A percentile compares a stretch with the other conserved stretches of the same genome.
phyloP scores from a whole-genome alignment of 1,139 yeast genomes.

The Wickerhamomyces sp. region DNA sequence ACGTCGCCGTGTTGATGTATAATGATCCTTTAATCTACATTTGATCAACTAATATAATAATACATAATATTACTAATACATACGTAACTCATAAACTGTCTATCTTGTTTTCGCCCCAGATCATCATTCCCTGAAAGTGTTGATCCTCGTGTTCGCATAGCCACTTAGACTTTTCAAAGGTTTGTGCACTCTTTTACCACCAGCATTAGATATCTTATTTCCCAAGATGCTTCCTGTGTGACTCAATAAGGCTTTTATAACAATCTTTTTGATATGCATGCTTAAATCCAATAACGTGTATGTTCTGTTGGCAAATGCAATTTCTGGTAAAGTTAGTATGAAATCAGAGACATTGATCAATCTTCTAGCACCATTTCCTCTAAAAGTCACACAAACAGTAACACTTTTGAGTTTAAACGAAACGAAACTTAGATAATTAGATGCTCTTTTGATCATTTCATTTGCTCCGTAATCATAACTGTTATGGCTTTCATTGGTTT shows the following conservation, averaged over 20 bases:
- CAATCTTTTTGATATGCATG: constrained; percentile 43
- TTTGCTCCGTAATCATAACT: constrained; percentile 38
- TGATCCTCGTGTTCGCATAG: constrained; percentile 20
- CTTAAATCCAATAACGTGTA: constrained; percentile 54
- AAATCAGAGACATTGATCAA: constrained; percentile 61
- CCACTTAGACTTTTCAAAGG: constrained; percentile 16
- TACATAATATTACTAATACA: neutral
- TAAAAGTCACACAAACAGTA: constrained; percentile 51
- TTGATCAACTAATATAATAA: neutral
- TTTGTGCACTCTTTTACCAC: constrained; percentile 11
- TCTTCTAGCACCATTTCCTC: constrained; percentile 52
- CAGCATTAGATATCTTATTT: constrained; percentile 41
- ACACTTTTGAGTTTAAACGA: constrained; percentile 44
- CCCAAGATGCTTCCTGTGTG: constrained; percentile 57
- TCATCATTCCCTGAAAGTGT: constrained; percentile 17
- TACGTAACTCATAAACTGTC: neutral
- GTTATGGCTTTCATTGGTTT: neutral
- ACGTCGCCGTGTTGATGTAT: constrained; percentile 23
- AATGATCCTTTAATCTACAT: neutral
- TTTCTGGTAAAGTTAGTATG: constrained; percentile 48
- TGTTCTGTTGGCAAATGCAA: constrained; percentile 43
- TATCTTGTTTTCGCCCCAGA: too few species aligned
- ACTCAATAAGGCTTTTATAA: constrained; percentile 47
- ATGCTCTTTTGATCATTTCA: constrained; percentile 57
- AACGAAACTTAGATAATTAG: constrained; percentile 52